Percentiles rank a stretch among this genome's conserved stretches.
Evolutionary conservation across 2,329 filamentous ascomycete species (phyloP).

Genomic region (Nannizziopsis barbatae): DNA sequence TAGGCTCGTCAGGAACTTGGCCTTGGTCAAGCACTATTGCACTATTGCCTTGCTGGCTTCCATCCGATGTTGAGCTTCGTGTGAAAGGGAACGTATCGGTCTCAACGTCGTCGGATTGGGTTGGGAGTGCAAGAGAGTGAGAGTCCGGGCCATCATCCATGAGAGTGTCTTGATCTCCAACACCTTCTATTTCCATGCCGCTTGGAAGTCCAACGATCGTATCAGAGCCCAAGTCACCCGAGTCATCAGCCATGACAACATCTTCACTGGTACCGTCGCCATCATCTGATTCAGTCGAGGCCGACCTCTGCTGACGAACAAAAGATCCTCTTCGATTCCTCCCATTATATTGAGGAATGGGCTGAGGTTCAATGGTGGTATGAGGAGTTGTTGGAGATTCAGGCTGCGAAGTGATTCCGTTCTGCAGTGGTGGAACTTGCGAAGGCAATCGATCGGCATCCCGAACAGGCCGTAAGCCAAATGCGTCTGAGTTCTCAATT

Average conservation of each 20-base stretch:
- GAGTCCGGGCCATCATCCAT: conserved; percentile 58
- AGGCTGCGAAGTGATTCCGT: conserved; percentile 71
- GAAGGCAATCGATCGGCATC: conserved; percentile 74
- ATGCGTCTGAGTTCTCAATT: conserved; percentile 54
- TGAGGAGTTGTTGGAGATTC: conserved; percentile 80
- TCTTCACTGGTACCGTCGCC: conserved; percentile 60
- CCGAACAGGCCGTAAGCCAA: conserved; percentile 64
- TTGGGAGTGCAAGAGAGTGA: conserved; percentile 63
- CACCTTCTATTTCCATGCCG: conserved; percentile 75
- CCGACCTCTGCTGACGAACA: conserved; percentile 78
- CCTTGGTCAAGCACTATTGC: conserved; percentile 62
- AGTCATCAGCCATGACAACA: conserved; percentile 61
- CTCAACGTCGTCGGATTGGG: conserved; percentile 74
- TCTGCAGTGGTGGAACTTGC: conserved; percentile 60
- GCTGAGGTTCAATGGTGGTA: conserved; percentile 51
- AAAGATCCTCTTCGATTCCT: conserved; percentile 62
- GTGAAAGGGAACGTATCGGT: conserved; percentile 89
- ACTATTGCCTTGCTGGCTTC: conserved; percentile 59
- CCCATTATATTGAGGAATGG: conserved; percentile 44
- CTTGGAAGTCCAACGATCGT: conserved; percentile 70
- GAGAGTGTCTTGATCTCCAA: conserved; percentile 71
- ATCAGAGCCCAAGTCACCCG: conserved; percentile 41
- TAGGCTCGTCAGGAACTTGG: conserved; percentile 47
- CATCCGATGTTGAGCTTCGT: conserved; percentile 71
- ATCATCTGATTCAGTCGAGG: conserved; percentile 78